Base-by-base conservation (phyloP, 257 asterid genomes). In the Haberlea rhodopensis region DNA sequence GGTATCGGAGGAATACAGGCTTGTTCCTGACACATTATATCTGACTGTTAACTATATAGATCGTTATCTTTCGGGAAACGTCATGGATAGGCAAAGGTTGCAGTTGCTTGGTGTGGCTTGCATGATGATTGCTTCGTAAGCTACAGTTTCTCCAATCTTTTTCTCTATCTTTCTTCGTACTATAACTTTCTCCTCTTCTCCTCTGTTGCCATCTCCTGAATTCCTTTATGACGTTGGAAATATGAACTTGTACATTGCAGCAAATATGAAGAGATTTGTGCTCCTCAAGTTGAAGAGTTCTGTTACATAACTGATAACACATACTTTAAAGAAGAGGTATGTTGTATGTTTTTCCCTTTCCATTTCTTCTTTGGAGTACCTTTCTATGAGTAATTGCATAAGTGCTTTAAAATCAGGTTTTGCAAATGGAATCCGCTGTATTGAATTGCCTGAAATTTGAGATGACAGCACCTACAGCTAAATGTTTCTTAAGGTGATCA, bases 71-170 rank as follows among this genome's bases (percentile, higher is more conserved):
- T 92, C 95, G n/a, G 97, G 96, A 24, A 92, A 89, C 64, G 51
- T 76, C 49, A 85, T 92, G 95, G 95, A 89, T 72, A 75, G 95
- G 66, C 96, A 89, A 68, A 70, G 90, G 68, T 62, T 92, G 77
- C 96, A 87, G 52, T 72, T 89, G 75, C 96, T 92, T 60, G 97
- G 97, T 56, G 95, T 89, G n/a, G 85, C 97, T 76, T 89, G 96
- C 82, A 89, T 92, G 98, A 89, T 92, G 97, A 87, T 92, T 53
- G 98, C 98, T 43, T 79, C 97, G 97, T 92, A 92, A 80, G 97
- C 29, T 60, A 51, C 54, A 37, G 43, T 23, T 22, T 37, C 23
- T 53, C 51, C 32, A 15, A 32, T 58, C 53, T 59, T 59, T n/a
- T 31, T 16, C 13, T 49, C 18, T 63, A 52, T 46, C 34, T 27